A percentile compares a stretch with the other conserved stretches of the same genome.
Evolutionary conservation across 352 stramenopile genomes (phyloP).

Genomic region (Globisporangium takayamanum): DNA sequence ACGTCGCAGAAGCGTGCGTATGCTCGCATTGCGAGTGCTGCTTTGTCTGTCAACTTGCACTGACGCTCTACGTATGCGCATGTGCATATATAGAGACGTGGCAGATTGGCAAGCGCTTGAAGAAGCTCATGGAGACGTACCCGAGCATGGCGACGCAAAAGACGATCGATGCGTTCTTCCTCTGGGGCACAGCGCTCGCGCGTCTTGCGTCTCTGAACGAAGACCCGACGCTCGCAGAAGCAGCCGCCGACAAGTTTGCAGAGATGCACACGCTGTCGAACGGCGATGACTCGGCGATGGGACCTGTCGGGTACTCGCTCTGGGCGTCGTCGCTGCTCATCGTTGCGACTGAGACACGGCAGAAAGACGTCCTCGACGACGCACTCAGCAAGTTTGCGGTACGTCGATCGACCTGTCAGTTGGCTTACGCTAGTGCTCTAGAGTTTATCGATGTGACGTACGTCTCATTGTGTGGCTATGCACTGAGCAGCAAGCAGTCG

Average conservation of each 20-base stretch:
- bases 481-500: conserved; percentile 38
- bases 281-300: conserved; percentile 52
- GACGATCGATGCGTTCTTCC: conserved; percentile 67
- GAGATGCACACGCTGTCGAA: conserved; percentile 53
- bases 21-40: neutral
- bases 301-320: conserved; percentile 68
- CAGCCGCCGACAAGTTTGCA: conserved; percentile 78
- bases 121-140: conserved; percentile 65
- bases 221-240: conserved; percentile 61
- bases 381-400: conserved; percentile 59
- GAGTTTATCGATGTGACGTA: neutral
- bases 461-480: neutral
- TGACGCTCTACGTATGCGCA: neutral
- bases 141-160: conserved; percentile 40
- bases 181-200: conserved; percentile 74
- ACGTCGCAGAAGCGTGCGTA: conserved; percentile 49
- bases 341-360: conserved; percentile 65
- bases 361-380: conserved; percentile 43
- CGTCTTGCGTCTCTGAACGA: conserved; percentile 71
- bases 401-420: neutral
- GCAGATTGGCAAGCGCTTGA: conserved; percentile 82
- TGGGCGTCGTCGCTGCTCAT: conserved; percentile 75
- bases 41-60: neutral
- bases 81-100: conserved; percentile 55
- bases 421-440: neutral